Evolutionary conservation across 441 rosid genomes (phyloP).

Genomic region (Viola pubescens): DNA sequence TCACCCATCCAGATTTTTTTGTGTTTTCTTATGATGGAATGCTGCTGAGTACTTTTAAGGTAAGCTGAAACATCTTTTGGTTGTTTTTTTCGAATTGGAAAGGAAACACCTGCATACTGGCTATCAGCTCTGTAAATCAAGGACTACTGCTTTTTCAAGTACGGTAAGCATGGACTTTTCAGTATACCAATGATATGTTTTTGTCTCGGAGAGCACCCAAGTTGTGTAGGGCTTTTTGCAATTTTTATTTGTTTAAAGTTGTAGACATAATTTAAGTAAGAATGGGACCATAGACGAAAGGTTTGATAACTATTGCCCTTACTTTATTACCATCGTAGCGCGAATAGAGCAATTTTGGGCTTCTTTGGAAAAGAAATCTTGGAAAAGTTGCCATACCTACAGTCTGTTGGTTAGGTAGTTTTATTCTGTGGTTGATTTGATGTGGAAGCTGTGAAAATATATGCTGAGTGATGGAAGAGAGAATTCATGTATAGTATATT

Average conservation of each 20-base stretch:
- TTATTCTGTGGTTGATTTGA: neutral
- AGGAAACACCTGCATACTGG: slow-evolving; percentile 19
- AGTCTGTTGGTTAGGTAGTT: neutral
- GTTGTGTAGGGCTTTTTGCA: neutral
- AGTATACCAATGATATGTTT: neutral
- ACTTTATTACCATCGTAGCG: no score
- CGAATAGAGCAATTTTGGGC: no score
- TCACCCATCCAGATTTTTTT: neutral
- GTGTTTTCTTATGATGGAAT: neutral
- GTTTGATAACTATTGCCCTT: no score
- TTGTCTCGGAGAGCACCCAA: neutral
- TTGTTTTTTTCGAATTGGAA: neutral
- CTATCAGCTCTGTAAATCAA: slow-evolving; percentile 20
- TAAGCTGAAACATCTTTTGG: no score
- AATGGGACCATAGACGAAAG: no score
- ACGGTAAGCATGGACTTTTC: slow-evolving; percentile 17
- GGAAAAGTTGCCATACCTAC: neutral
- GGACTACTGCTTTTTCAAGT: slow-evolving; percentile 21
- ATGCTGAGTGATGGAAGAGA: slow-evolving; percentile 1
- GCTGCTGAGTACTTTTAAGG: neutral
- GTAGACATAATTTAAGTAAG: no score
- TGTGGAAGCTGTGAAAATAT: neutral
- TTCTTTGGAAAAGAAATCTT: neutral
- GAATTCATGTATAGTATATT: slow-evolving; percentile 13
- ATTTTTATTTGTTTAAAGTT: neutral